A percentile compares a stretch with the other conserved stretches of the same genome.
Evolutionary conservation across 768 basidiomycete species (phyloP).

Genomic region (Daedaleopsis nitida): DNA sequence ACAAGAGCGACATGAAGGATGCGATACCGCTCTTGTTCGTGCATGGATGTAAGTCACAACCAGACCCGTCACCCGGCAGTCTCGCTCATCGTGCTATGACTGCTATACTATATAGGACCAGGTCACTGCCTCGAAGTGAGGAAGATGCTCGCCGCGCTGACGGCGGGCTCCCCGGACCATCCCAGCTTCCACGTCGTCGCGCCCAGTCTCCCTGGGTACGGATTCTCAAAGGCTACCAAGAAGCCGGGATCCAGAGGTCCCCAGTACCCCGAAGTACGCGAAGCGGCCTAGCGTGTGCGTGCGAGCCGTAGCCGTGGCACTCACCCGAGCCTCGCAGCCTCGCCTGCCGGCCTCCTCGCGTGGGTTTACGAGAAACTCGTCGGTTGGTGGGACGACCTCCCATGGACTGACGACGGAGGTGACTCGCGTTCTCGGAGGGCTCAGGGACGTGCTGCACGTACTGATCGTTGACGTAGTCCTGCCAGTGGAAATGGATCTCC

Average conservation of each 20-base stretch:
- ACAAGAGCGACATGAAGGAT: constrained; percentile 40
- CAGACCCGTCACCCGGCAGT: too few relatives aligned
- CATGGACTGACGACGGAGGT: constrained; percentile 63
- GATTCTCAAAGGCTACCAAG: constrained; percentile 58
- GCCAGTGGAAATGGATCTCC: constrained; percentile 39
- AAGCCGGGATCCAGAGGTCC: constrained; percentile 49
- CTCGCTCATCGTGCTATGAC: too few relatives aligned
- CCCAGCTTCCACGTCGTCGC: constrained; percentile 69
- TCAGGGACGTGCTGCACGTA: neutral
- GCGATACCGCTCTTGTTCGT: constrained; percentile 47
- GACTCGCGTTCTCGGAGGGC: neutral
- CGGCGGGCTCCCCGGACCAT: constrained; percentile 38
- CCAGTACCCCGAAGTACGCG: constrained; percentile 56
- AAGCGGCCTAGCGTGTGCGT: neutral
- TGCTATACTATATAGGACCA: constrained; percentile 46
- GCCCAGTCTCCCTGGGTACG: constrained; percentile 59
- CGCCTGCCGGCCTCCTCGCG: constrained; percentile 49
- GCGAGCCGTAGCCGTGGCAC: too few relatives aligned
- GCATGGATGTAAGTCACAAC: constrained; percentile 51
- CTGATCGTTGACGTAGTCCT: constrained; percentile 26
- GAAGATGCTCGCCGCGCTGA: constrained; percentile 59
- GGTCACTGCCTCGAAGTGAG: constrained; percentile 58
- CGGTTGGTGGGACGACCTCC: constrained; percentile 45
- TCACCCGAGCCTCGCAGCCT: constrained; percentile 57
- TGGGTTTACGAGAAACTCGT: constrained; percentile 41